Percentiles rank a stretch among this genome's conserved stretches.
These are phyloP conservation scores for Ploettnerulaceae sp. DNA, from an alignment of 2,329 filamentous ascomycete species.

Conservation along the genomic window DNA sequence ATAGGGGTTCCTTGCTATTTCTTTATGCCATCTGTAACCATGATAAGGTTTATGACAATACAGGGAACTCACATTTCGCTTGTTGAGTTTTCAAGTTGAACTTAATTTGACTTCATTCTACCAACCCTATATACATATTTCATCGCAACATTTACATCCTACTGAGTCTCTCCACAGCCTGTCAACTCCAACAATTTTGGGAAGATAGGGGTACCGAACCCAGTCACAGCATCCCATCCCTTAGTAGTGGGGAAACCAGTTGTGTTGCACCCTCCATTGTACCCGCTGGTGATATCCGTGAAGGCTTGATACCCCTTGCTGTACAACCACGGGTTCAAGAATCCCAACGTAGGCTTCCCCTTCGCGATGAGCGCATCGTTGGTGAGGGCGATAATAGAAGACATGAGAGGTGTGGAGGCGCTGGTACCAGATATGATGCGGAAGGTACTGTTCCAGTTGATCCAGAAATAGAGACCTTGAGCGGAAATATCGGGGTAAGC, in stretches of 20 bases:
- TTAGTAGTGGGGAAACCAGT: slow-evolving; percentile 25
- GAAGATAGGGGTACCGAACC: slow-evolving; percentile 35
- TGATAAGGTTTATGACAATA: no score
- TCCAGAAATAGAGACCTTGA: slow-evolving; percentile 53
- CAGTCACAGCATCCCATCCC: slow-evolving; percentile 37
- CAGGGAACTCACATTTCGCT: no score
- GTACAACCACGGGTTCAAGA: slow-evolving; percentile 41
- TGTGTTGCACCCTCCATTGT: slow-evolving; percentile 35
- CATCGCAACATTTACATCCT: no score
- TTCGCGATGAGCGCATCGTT: slow-evolving; percentile 54
- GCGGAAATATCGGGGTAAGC: slow-evolving; percentile 48
- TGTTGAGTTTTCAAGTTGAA: no score
- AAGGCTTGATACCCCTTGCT: slow-evolving; percentile 33
- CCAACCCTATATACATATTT: no score
- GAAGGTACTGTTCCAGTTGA: slow-evolving; percentile 34
- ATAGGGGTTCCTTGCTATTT: no score
- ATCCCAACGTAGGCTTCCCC: slow-evolving; percentile 41
- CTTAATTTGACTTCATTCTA: no score
- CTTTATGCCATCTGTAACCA: no score
- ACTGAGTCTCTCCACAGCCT: no score
- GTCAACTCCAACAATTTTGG: no score
- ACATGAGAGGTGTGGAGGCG: slow-evolving; percentile 50
- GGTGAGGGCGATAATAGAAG: slow-evolving; percentile 53
- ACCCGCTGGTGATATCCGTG: slow-evolving; percentile 37
- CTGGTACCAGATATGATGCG: slow-evolving; percentile 43